These are phyloP conservation scores for Dicorynia guianensis DNA, from an alignment of 306 rosid genomes.

Conservation along the genomic window DNA sequence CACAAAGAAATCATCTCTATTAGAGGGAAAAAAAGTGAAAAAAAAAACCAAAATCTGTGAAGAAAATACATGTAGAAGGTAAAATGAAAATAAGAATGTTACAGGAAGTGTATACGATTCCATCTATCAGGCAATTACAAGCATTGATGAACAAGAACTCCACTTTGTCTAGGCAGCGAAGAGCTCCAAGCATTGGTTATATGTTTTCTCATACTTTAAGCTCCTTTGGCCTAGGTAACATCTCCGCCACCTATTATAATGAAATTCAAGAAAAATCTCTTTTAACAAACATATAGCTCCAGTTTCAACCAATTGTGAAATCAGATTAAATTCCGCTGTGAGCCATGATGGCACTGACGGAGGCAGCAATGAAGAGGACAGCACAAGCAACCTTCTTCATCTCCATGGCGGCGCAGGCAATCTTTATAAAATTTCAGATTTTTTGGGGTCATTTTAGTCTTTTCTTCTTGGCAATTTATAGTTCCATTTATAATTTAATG, in stretches of 20 bases:
- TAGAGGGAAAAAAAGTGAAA: background rate
- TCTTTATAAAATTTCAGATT: no score
- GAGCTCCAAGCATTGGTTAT: slow-evolving; percentile 82
- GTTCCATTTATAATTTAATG: no score
- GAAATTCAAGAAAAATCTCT: slow-evolving; percentile 94
- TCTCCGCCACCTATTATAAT: slow-evolving; percentile 97
- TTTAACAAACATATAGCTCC: slow-evolving; percentile 95
- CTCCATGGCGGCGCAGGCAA: no score
- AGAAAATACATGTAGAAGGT: slow-evolving; percentile 27
- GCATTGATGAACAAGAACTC: slow-evolving; percentile 98
- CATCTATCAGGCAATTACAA: slow-evolving; percentile 58
- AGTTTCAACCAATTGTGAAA: slow-evolving; percentile 78
- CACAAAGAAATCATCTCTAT: slow-evolving; percentile 37
- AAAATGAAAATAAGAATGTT: slow-evolving; percentile 37
- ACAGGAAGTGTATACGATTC: slow-evolving; percentile 31
- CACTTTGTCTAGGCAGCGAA: slow-evolving; percentile 77
- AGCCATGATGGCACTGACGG: no score
- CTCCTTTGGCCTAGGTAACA: slow-evolving; percentile 95
- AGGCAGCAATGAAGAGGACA: no score
- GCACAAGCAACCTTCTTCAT: no score
- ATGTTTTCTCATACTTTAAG: slow-evolving; percentile 80
- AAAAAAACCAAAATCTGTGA: background rate
- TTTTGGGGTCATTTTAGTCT: no score
- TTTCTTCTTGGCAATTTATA: no score
- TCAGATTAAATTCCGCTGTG: slow-evolving; percentile 90